Evolutionary conservation across 805 yeast genomes (phyloP), one percentile per base, ranked within the genome.

Genomic region (Yarrowia sp.): DNA sequence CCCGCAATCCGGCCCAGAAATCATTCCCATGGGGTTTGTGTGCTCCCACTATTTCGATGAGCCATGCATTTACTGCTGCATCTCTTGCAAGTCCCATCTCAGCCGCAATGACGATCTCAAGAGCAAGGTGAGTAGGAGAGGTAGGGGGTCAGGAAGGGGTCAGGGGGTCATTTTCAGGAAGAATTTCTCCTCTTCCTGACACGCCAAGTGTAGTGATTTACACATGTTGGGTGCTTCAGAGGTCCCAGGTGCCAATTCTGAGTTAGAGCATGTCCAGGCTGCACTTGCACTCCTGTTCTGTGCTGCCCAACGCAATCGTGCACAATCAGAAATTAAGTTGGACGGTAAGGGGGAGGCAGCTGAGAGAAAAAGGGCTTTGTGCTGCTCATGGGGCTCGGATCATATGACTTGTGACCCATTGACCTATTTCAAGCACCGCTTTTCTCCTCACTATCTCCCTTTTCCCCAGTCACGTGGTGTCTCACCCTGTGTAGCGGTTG

Each of bases 11-110:
- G 10, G 32, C 32, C 36, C 42, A 32, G 15, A 38, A 40, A 16
- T 19, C 15, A 10, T 8, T 12, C 40, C 35, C 65, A 84, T 84
- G 87, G 87, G 87, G n/a, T 76, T 84, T 48, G 78, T 81, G 52
- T 82, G 81, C 72, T 80, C 83, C 22, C 76, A 78, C 38, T 82
- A 81, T 70, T 77, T 83, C 45, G 72, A 75, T 55, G 75, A 75
- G 50, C 70, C 71, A 38, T 72, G 71, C 56, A 72, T 80, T 63
- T 82, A 78, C 72, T 81, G 81, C 45, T 82, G 85, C 71, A 69
- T 73, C 45, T 53, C 71, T 26, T 82, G 85, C 74, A 74, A 75
- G 70, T 80, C 85, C 1, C 85, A 82, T 70, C 74, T 82, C 10
- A 77, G 84, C 10, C 70, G 76, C 12, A 74, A 76, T 36, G 72